A percentile compares a stretch with the other conserved stretches of the same genome.
These are phyloP conservation scores for Entelexis sorbosivorans DNA, from an alignment of 1,139 yeast species.

Conservation along the genomic window DNA sequence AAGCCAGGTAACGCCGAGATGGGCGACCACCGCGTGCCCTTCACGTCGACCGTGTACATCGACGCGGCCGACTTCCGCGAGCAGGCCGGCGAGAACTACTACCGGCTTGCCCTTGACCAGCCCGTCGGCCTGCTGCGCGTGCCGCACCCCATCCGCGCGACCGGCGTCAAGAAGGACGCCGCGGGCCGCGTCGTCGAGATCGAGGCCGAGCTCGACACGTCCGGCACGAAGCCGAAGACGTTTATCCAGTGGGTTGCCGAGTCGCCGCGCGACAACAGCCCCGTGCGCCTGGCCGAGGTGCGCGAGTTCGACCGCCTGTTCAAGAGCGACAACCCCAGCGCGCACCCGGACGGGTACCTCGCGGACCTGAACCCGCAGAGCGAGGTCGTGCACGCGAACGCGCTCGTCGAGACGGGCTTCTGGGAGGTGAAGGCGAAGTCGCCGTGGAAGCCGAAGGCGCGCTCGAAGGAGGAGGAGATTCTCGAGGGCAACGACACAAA, in stretches of 20 bases:
- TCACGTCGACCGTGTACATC: slow-evolving; percentile 66
- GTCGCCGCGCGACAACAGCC: slow-evolving; percentile 47
- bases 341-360: slow-evolving; percentile 78
- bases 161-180: slow-evolving; percentile 51
- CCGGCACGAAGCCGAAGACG: slow-evolving; percentile 72
- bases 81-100: slow-evolving; percentile 49
- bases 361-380: slow-evolving; percentile 73
- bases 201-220: slow-evolving; percentile 71
- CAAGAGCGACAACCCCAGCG: slow-evolving; percentile 81
- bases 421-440: slow-evolving; percentile 53
- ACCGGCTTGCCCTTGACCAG: slow-evolving; percentile 87
- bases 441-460: slow-evolving; percentile 58
- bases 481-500: slow-evolving; percentile 46
- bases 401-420: slow-evolving; percentile 74
- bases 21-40: slow-evolving; percentile 69
- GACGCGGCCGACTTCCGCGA: slow-evolving; percentile 82
- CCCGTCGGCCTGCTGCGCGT: slow-evolving; percentile 94
- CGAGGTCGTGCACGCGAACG: slow-evolving; percentile 53
- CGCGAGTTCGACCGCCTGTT: slow-evolving; percentile 82
- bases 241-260: slow-evolving; percentile 95
- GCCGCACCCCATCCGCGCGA: slow-evolving; percentile 70
- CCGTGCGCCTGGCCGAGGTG: slow-evolving; percentile 58
- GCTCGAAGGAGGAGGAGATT: slow-evolving; percentile 26
- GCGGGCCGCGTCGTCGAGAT: slow-evolving; percentile 57
- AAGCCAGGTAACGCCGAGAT: slow-evolving; percentile 69